A percentile compares a stretch with the other conserved stretches of the same genome.
phyloP scores from a whole-genome alignment of 192 early-diverging fungal species.

The Coemansia sp. region DNA sequence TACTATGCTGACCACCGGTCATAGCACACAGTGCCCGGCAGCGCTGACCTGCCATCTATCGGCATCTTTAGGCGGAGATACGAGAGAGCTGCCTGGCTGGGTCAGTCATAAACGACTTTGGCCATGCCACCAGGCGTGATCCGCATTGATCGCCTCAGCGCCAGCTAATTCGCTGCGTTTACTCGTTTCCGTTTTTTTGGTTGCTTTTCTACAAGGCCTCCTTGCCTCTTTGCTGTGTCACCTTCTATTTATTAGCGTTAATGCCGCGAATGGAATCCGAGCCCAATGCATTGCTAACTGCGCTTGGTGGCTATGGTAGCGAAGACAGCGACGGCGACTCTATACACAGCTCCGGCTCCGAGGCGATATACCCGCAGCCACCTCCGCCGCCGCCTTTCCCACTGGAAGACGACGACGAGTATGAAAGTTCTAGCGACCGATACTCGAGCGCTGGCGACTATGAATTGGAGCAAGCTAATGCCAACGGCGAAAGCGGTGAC shows the following conservation, averaged over 20 bases:
- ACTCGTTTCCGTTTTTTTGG: too few species aligned
- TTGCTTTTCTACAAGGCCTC: too few species aligned
- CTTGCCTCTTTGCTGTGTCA: too few species aligned
- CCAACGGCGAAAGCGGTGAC: not conserved
- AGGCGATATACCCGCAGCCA: not conserved
- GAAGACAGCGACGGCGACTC: slow-evolving; percentile 21
- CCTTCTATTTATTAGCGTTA: too few species aligned
- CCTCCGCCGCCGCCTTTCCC: too few species aligned
- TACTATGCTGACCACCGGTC: not conserved
- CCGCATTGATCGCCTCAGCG: too few species aligned
- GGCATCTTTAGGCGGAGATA: too few species aligned
- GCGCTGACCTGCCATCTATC: too few species aligned
- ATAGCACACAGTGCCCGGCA: not conserved
- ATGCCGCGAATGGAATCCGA: slow-evolving; percentile 22
- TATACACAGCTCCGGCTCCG: not conserved
- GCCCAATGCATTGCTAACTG: slow-evolving; percentile 36
- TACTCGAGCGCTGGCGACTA: not conserved
- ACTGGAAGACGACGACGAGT: not conserved
- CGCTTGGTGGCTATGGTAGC: slow-evolving; percentile 47
- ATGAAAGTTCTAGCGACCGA: not conserved
- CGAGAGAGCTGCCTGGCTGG: too few species aligned
- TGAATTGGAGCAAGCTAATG: not conserved
- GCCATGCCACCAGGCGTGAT: too few species aligned
- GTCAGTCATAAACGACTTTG: too few species aligned
- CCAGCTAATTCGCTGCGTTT: too few species aligned